Conservation (phyloP, 176 grass and related monocot genomes). For the Chrysopogon serrulatus region DNA sequence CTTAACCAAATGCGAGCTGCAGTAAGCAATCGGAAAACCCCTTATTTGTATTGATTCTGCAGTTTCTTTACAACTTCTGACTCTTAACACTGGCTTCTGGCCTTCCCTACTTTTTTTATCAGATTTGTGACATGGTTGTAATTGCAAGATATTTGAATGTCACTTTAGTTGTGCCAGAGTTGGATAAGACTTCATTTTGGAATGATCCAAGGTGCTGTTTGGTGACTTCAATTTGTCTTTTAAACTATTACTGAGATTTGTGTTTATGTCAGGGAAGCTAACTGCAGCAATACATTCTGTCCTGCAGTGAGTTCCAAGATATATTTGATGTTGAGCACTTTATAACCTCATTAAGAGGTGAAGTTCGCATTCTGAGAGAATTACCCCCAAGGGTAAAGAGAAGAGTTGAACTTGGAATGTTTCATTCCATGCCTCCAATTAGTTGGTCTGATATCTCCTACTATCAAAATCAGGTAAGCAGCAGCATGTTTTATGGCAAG, state of each 20-base stretch:
- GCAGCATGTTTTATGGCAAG: not conserved
- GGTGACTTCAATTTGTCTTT: not conserved
- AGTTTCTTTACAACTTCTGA: not conserved
- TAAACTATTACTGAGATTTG: not conserved
- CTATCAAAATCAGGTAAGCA: slow-evolving; percentile 71
- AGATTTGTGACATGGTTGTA: slow-evolving; percentile 98
- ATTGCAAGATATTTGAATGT: slow-evolving; percentile 95
- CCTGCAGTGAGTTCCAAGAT: slow-evolving; percentile 77
- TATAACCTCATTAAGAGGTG: slow-evolving; percentile 84
- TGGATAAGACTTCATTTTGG: slow-evolving; percentile 97
- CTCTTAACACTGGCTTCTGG: not conserved
- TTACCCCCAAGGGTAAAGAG: slow-evolving; percentile 69
- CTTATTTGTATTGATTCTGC: not conserved
- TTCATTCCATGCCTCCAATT: slow-evolving; percentile 75
- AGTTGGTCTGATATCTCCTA: slow-evolving; percentile 99
- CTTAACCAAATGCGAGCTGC: slow-evolving; percentile 98
- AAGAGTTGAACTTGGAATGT: slow-evolving; percentile 58
- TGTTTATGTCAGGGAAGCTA: not conserved
- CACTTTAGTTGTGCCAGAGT: slow-evolving; percentile 80
- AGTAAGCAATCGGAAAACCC: slow-evolving; percentile 33
- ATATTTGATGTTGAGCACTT: slow-evolving; percentile 98
- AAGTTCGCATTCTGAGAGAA: slow-evolving; percentile 83
- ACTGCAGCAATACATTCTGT: not conserved
- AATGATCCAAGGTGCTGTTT: slow-evolving; percentile 67
- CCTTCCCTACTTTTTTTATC: not conserved